Conservation (phyloP, 2,329 filamentous ascomycete genomes). For the Fusarium caatingaense region DNA sequence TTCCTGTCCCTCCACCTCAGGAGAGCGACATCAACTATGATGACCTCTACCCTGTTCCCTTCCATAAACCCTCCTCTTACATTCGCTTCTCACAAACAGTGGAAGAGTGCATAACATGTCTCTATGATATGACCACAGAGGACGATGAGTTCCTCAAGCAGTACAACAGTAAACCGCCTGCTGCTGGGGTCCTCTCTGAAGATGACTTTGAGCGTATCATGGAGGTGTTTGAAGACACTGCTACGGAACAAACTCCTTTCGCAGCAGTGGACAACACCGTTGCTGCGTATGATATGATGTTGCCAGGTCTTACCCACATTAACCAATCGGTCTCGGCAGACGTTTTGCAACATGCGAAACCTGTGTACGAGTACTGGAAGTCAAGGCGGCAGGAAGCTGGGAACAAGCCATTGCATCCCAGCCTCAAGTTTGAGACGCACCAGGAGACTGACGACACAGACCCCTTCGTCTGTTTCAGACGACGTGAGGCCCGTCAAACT, state of each 20-base stretch:
- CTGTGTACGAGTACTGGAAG: constrained; percentile 93
- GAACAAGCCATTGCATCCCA: constrained; percentile 79
- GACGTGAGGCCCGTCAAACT: constrained; percentile 92
- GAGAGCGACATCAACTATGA: constrained; percentile 84
- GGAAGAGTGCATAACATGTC: constrained; percentile 89
- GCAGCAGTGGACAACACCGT: constrained; percentile 90
- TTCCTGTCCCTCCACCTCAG: constrained; percentile 73
- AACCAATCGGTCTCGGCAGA: constrained; percentile 54
- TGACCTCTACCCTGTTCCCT: constrained; percentile 82
- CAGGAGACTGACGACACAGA: constrained; percentile 95
- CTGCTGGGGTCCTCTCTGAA: constrained; percentile 77
- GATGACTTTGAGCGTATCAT: constrained; percentile 95
- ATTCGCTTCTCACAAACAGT: constrained; percentile 98
- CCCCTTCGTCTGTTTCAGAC: constrained; percentile 97
- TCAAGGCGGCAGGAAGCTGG: constrained; percentile 71
- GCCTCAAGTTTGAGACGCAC: constrained; percentile 92
- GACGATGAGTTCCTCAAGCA: constrained; percentile 86
- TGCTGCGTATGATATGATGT: constrained; percentile 80
- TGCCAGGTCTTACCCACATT: constrained; percentile 70
- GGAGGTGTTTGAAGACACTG: constrained; percentile 92
- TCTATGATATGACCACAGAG: constrained; percentile 94
- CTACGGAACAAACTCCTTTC: constrained; percentile 85
- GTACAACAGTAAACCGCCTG: constrained; percentile 81
- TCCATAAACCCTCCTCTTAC: constrained; percentile 89
- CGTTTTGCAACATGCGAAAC: constrained; percentile 72